phyloP scores from a whole-genome alignment of 257 asterid species.

The Nicotiana otophora region DNA sequence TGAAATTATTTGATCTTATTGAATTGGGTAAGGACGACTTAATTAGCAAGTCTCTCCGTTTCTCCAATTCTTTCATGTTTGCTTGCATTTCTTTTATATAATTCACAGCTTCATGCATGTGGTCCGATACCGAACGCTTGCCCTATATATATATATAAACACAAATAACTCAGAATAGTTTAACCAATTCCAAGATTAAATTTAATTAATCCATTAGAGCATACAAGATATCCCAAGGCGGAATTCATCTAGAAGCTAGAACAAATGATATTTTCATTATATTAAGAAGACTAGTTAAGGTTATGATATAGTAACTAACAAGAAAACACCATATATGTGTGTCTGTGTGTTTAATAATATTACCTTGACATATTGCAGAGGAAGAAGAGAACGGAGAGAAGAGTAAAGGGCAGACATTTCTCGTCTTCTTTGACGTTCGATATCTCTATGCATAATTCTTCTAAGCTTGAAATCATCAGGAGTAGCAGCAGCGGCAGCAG shows the following conservation, averaged over 20 bases:
- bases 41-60: slow-evolving; percentile 26
- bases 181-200: too few species aligned
- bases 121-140: slow-evolving; percentile 45
- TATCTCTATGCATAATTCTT: slow-evolving; percentile 36
- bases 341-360: too few species aligned
- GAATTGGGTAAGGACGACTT: not conserved
- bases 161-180: too few species aligned
- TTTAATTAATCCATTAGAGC: too few species aligned
- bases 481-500: not conserved
- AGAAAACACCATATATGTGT: too few species aligned
- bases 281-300: too few species aligned
- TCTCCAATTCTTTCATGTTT: slow-evolving; percentile 22
- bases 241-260: too few species aligned
- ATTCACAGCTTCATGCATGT: slow-evolving; percentile 46
- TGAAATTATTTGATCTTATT: not conserved
- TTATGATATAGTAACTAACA: too few species aligned
- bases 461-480: slow-evolving; percentile 2
- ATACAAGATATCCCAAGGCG: too few species aligned
- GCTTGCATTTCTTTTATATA: slow-evolving; percentile 34
- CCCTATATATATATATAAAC: too few species aligned
- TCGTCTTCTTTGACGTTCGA: slow-evolving; percentile 39
- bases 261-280: too few species aligned
- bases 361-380: slow-evolving; percentile 31
- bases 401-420: slow-evolving; percentile 32
- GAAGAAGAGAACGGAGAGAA: slow-evolving; percentile 44